Conservation (phyloP, 1,284 basidiomycete species). For the Fomitiporia mediterranea region DNA sequence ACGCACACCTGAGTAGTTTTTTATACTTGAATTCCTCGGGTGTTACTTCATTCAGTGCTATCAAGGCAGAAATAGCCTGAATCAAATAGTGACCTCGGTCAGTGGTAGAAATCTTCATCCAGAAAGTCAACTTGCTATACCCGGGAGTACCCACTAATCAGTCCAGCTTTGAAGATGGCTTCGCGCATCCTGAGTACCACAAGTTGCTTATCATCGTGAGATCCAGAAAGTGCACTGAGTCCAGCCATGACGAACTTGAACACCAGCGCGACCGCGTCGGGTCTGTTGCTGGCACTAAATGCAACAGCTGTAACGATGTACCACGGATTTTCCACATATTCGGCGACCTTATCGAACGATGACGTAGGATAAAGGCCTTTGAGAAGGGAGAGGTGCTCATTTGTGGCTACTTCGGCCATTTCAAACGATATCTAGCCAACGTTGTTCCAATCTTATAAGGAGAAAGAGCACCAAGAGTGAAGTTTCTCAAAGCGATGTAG, state of each 20-base stretch:
- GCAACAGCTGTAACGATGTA: constrained; percentile 51
- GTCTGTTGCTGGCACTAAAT: constrained; percentile 50
- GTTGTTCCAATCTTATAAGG: too few species aligned
- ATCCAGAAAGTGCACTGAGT: constrained; percentile 28
- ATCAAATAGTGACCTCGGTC: background rate
- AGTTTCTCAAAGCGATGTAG: too few species aligned
- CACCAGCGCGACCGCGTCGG: constrained; percentile 48
- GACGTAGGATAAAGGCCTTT: constrained; percentile 25
- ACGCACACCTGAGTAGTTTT: constrained; percentile 33
- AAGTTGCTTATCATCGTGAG: constrained; percentile 32
- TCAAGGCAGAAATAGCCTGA: constrained; percentile 45
- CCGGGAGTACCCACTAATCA: constrained; percentile 51
- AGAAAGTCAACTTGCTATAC: constrained; percentile 26
- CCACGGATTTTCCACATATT: constrained; percentile 44
- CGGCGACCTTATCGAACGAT: background rate
- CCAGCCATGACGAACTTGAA: constrained; percentile 45
- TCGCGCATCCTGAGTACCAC: constrained; percentile 50
- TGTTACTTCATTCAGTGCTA: constrained; percentile 37
- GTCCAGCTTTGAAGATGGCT: constrained; percentile 50
- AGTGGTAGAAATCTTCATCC: background rate
- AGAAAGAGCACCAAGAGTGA: too few species aligned
- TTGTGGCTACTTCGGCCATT: constrained; percentile 2
- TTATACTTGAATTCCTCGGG: constrained; percentile 38
- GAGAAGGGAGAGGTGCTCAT: constrained; percentile 23
- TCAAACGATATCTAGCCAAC: too few species aligned